Conservation (phyloP, 177 flowering plant genomes). For the Vitis hybrid region DNA sequence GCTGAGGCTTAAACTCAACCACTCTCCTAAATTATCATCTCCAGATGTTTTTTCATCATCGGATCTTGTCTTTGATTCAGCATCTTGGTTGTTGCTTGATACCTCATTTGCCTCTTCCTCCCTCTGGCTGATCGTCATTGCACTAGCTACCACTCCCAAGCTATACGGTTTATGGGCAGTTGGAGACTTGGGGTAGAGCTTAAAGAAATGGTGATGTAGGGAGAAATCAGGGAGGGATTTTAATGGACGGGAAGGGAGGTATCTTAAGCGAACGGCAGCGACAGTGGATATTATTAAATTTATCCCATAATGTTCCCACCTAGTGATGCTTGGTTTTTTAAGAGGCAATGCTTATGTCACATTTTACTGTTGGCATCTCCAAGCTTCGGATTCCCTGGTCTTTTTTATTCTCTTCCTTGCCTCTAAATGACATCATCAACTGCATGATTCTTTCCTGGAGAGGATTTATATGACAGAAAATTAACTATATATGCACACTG, state of each 20-base stretch:
- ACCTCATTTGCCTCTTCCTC: slow-evolving; percentile 21
- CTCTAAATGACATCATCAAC: slow-evolving; percentile 14
- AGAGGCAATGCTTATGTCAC: slow-evolving; percentile 46
- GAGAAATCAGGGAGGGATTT: slow-evolving; percentile 16
- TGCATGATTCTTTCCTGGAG: slow-evolving; percentile 16
- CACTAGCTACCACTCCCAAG: not conserved
- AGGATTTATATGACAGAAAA: not conserved
- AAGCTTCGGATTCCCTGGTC: slow-evolving; percentile 32
- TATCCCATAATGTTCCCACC: slow-evolving; percentile 32
- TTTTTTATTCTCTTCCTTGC: slow-evolving; percentile 11
- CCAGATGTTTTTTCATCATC: slow-evolving; percentile 10
- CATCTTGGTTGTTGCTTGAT: slow-evolving; percentile 14
- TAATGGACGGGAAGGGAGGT: slow-evolving; percentile 18
- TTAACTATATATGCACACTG: slow-evolving; percentile 21
- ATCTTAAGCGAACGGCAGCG: slow-evolving; percentile 18
- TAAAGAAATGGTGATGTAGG: slow-evolving; percentile 17
- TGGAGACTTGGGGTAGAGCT: slow-evolving; percentile 9
- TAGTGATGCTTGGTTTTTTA: slow-evolving; percentile 33
- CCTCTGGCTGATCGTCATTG: slow-evolving; percentile 22
- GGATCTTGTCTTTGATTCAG: slow-evolving; percentile 10
- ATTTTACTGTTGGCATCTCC: slow-evolving; percentile 25
- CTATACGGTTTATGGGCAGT: not conserved
- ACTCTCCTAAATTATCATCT: slow-evolving; percentile 30
- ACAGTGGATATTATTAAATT: slow-evolving; percentile 25
- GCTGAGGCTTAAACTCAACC: slow-evolving; percentile 55